Evolutionary conservation across 768 basidiomycete species (phyloP).

Genomic region (Aureoboletus auriporus): DNA sequence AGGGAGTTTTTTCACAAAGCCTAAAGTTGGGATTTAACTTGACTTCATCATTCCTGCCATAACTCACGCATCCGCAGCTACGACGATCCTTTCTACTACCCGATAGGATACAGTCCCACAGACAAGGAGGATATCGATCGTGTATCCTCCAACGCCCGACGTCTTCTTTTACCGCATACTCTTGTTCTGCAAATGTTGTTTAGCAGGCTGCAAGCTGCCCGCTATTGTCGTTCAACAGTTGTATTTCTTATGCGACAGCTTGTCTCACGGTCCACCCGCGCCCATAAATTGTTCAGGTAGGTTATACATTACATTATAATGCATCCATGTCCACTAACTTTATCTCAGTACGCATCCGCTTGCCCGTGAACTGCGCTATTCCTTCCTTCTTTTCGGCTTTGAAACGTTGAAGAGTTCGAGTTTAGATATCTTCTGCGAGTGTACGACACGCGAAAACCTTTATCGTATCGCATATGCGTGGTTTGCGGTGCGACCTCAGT

Average conservation of each 20-base stretch:
- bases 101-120: slow-evolving; percentile 86
- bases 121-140: slow-evolving; percentile 82
- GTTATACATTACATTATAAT: slow-evolving; percentile 2
- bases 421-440: slow-evolving; percentile 80
- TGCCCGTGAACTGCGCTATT: slow-evolving; percentile 86
- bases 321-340: neutral
- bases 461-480: slow-evolving; percentile 83
- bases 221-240: slow-evolving; percentile 79
- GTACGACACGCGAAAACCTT: slow-evolving; percentile 65
- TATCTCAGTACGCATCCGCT: slow-evolving; percentile 78
- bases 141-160: slow-evolving; percentile 61
- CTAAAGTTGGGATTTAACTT: slow-evolving; percentile 62
- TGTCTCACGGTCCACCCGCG: slow-evolving; percentile 75
- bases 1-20: slow-evolving; percentile 77
- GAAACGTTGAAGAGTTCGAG: slow-evolving; percentile 86
- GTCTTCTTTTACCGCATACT: slow-evolving; percentile 77
- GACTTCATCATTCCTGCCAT: neutral
- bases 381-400: slow-evolving; percentile 89
- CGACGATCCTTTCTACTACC: slow-evolving; percentile 81
- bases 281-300: slow-evolving; percentile 73
- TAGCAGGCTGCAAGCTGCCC: slow-evolving; percentile 89
- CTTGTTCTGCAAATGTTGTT: slow-evolving; percentile 84
- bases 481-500: slow-evolving; percentile 96
- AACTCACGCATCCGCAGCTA: slow-evolving; percentile 49
- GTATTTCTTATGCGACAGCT: slow-evolving; percentile 83